Conservation (phyloP, 352 stramenopile genomes). For the Phytophthora tentaculata region DNA sequence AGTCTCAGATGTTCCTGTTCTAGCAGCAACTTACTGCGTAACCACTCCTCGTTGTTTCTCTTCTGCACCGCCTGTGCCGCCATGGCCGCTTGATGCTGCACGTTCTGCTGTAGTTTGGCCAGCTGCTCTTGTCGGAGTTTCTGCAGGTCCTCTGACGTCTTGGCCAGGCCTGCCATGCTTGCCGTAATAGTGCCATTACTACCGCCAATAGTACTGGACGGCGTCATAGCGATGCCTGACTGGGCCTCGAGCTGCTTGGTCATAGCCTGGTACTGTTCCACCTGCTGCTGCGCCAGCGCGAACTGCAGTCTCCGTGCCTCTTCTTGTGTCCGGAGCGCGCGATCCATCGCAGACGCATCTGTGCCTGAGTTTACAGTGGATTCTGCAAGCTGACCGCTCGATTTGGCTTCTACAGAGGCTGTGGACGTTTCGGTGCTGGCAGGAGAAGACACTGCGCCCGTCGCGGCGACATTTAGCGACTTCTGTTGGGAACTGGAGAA, state of each 20-base stretch:
- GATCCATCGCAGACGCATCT: constrained; percentile 26
- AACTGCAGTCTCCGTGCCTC: constrained; percentile 41
- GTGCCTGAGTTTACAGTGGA: constrained; percentile 18
- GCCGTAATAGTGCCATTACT: neutral
- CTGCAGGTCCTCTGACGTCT: constrained; percentile 53
- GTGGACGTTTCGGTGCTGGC: constrained; percentile 36
- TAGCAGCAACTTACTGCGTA: constrained; percentile 49
- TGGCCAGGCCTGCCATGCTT: constrained; percentile 18
- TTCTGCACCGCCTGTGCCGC: constrained; percentile 44
- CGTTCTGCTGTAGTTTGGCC: constrained; percentile 61
- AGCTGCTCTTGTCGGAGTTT: constrained; percentile 55
- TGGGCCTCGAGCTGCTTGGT: constrained; percentile 31
- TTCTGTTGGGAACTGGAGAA: constrained; percentile 19
- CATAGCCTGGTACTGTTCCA: constrained; percentile 40
- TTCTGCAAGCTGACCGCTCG: constrained; percentile 17
- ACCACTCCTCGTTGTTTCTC: constrained; percentile 39
- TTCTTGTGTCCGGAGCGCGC: constrained; percentile 21
- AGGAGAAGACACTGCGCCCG: constrained; percentile 8
- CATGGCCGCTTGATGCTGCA: constrained; percentile 39
- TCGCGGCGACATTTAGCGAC: constrained; percentile 16
- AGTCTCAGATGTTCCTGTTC: constrained; percentile 57
- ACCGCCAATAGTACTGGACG: constrained; percentile 3
- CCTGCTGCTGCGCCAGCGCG: constrained; percentile 51
- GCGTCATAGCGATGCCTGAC: constrained; percentile 24
- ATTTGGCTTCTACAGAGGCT: constrained; percentile 37